Conservation (phyloP, 225 moss, liverwort and hornwort genomes). For the Pleurozium schreberi region DNA sequence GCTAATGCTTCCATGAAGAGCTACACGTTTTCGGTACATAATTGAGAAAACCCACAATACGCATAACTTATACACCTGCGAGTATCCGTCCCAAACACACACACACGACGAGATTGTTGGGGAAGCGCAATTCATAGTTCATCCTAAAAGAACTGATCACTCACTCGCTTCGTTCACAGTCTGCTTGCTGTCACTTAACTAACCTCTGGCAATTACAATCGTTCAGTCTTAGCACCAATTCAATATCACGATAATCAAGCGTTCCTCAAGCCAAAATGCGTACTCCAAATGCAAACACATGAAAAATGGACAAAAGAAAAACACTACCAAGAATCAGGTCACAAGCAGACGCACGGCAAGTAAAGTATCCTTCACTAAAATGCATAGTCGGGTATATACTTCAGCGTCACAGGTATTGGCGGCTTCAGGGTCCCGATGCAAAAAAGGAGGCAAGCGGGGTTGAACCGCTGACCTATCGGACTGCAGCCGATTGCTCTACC, state of each 20-base stretch:
- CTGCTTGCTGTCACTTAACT: neutral
- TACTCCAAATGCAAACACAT: neutral
- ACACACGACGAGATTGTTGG: neutral
- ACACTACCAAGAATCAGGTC: neutral
- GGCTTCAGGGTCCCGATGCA: no score
- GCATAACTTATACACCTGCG: neutral
- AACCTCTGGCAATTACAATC: neutral
- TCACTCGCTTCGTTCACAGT: neutral
- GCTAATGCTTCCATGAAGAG: neutral
- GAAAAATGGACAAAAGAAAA: no score
- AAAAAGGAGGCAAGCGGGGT: slow-evolving; percentile 1
- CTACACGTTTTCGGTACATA: neutral
- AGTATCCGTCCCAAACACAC: neutral
- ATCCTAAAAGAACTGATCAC: no score
- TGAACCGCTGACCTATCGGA: slow-evolving; percentile 5
- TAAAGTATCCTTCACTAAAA: neutral
- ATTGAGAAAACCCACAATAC: neutral
- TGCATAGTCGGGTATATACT: neutral
- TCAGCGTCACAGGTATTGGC: neutral
- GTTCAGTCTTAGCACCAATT: no score
- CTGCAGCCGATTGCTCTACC: slow-evolving; percentile 5
- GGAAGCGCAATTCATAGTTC: neutral
- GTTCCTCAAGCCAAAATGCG: neutral
- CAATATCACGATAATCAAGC: neutral
- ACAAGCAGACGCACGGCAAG: neutral